These are phyloP conservation scores for Epichloe sylvatica DNA, from an alignment of 2,329 filamentous ascomycete genomes.

Conservation along the genomic window DNA sequence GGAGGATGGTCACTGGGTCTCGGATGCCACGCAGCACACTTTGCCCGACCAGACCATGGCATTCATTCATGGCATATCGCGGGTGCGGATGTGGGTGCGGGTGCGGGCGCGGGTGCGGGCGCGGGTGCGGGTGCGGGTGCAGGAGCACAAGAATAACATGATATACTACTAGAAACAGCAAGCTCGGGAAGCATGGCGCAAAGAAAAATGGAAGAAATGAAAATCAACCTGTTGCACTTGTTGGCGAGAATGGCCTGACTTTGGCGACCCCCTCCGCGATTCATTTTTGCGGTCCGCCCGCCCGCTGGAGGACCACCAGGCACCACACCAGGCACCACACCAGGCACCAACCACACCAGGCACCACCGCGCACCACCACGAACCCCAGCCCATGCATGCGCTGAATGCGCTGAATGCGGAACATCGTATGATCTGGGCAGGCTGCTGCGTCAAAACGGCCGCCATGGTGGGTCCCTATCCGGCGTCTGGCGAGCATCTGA, in stretches of 20 bases:
- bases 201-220: background rate
- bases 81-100: too few species aligned
- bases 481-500: background rate
- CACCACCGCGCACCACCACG: constrained; percentile 2
- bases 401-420: constrained; percentile 1
- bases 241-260: constrained; percentile 9
- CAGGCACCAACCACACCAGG: background rate
- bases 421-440: constrained; percentile 7
- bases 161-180: background rate
- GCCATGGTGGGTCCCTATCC: constrained; percentile 1
- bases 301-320: background rate
- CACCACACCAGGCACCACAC: too few species aligned
- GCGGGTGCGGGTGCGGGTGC: too few species aligned
- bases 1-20: background rate
- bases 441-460: constrained; percentile 1
- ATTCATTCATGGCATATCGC: too few species aligned
- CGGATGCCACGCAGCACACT: too few species aligned
- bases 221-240: background rate
- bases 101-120: too few species aligned
- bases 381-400: constrained; percentile 9
- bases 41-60: too few species aligned
- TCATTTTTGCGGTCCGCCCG: constrained; percentile 1
- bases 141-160: background rate
- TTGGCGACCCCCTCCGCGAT: constrained; percentile 1
- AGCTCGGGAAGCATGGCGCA: background rate